Percentiles rank a stretch among this genome's conserved stretches.
Conservation (phyloP, 805 yeast species). For the Wickerhamiella galacta region DNA sequence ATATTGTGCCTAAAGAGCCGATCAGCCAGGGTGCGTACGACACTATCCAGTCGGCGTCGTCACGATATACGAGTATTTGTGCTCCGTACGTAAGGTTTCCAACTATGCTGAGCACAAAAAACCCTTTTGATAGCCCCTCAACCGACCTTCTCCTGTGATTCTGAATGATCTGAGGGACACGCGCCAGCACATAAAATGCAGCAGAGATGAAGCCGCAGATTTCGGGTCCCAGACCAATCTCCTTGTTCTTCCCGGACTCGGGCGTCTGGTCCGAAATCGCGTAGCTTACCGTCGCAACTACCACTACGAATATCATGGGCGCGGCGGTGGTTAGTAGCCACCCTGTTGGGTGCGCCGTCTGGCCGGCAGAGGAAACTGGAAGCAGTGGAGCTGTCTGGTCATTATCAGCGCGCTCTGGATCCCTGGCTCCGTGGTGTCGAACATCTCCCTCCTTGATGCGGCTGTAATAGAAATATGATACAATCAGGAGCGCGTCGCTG, state of each 20-base stretch:
- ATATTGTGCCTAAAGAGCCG: constrained; percentile 63
- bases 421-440: neutral
- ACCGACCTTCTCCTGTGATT: constrained; percentile 66
- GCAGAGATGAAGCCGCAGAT: constrained; percentile 59
- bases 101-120: constrained; percentile 54
- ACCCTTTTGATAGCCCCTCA: constrained; percentile 69
- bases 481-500: constrained; percentile 45
- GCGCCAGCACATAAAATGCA: constrained; percentile 47
- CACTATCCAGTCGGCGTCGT: constrained; percentile 40
- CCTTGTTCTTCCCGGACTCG: constrained; percentile 13
- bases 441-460: constrained; percentile 6
- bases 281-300: constrained; percentile 48
- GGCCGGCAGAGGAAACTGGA: constrained; percentile 11
- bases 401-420: neutral
- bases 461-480: constrained; percentile 40
- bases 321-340: constrained; percentile 26
- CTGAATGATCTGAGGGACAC: constrained; percentile 74
- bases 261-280: constrained; percentile 25
- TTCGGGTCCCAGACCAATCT: constrained; percentile 37
- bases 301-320: constrained; percentile 45
- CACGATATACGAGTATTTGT: constrained; percentile 50
- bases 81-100: constrained; percentile 65
- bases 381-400: constrained; percentile 20
- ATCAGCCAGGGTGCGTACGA: constrained; percentile 60
- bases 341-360: neutral